Percentiles rank a stretch among this genome's conserved stretches.
Conservation (phyloP, 2,329 filamentous ascomycete species). For the Purpureocillium lavendulum region DNA sequence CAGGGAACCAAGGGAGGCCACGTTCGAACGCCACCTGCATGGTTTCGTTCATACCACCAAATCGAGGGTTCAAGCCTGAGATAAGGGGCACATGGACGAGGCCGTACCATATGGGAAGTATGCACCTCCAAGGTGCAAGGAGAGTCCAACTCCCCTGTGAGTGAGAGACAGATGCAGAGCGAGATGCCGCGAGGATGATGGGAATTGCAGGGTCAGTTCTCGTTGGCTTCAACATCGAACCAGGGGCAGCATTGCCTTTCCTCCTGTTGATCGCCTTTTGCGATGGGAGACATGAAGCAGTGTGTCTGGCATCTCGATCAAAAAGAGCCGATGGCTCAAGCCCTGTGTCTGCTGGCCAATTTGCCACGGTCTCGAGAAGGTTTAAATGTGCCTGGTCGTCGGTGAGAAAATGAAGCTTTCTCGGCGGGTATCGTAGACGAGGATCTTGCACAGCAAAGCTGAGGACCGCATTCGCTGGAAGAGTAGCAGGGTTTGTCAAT, state of each 20-base stretch:
- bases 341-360: slow-evolving; percentile 57
- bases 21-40: slow-evolving; percentile 78
- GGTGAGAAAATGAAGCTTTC: slow-evolving; percentile 33
- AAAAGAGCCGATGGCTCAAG: slow-evolving; percentile 52
- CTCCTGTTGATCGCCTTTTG: slow-evolving; percentile 78
- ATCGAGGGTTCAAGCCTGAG: slow-evolving; percentile 70
- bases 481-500: slow-evolving; percentile 58
- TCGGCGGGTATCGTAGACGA: slow-evolving; percentile 68
- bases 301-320: slow-evolving; percentile 55
- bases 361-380: slow-evolving; percentile 52
- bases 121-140: slow-evolving; percentile 83
- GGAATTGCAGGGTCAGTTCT: slow-evolving; percentile 69
- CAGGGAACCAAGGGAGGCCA: slow-evolving; percentile 73
- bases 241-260: slow-evolving; percentile 54
- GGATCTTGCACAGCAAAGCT: slow-evolving; percentile 72
- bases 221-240: slow-evolving; percentile 48
- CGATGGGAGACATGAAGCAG: slow-evolving; percentile 57
- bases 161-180: slow-evolving; percentile 35
- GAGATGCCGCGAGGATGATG: slow-evolving; percentile 58
- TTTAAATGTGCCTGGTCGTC: slow-evolving; percentile 25
- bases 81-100: slow-evolving; percentile 76
- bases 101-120: slow-evolving; percentile 76
- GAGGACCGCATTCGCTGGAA: slow-evolving; percentile 64
- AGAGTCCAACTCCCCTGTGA: slow-evolving; percentile 71
- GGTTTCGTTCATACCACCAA: slow-evolving; percentile 73